Evolutionary conservation across 2,329 filamentous ascomycete species (phyloP), one percentile per base, ranked within the genome.

Genomic region (Coleophoma eucalyptorum): DNA sequence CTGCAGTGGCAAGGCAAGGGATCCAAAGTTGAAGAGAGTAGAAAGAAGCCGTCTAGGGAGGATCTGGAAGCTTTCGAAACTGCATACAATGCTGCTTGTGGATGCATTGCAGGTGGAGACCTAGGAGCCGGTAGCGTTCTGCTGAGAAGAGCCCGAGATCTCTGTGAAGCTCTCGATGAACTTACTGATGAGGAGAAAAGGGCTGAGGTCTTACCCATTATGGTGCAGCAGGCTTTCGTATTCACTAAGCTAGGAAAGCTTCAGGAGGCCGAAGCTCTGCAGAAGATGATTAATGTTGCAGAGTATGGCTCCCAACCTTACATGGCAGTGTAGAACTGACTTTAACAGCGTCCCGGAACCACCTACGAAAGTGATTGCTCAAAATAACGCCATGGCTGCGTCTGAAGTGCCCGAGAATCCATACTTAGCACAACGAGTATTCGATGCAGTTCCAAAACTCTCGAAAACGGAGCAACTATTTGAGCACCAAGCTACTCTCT

Each of bases 11-110:
- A 79, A 46, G 83, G 82, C 4, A 72, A 60, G 41, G 62, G 62
- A 1, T 55, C 63, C 35, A 57, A 57, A 41, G 52, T 65, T 34
- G 63, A 62, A 31, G 35, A 50, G 26, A 62, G 54, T 43, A 59
- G 60, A 57, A 79, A 80, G 66, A 81, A 80, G 62, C 73, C 78
- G 8, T 70, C 71, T 6, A 72, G 77, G 52, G 81, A 84, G 53
- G 82, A 89, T 59, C 69, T 87, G 21, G 87, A 91, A 55, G 81
- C 85, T 2, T 94, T 94, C 59, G 90, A 94, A 71, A 85, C 87
- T 21, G 85, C 87, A 11, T 95, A 89, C 71, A 95, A 95, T 67
- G 79, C 83, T 20, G 89, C 88, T 8, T 93, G 89, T 65, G 78
- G 78, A 18, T 83, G 81, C 65, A 84, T 94, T 60, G 86, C 87